These are phyloP conservation scores for Apiospora koreana DNA, from an alignment of 2,329 filamentous ascomycete genomes.

Conservation along the genomic window DNA sequence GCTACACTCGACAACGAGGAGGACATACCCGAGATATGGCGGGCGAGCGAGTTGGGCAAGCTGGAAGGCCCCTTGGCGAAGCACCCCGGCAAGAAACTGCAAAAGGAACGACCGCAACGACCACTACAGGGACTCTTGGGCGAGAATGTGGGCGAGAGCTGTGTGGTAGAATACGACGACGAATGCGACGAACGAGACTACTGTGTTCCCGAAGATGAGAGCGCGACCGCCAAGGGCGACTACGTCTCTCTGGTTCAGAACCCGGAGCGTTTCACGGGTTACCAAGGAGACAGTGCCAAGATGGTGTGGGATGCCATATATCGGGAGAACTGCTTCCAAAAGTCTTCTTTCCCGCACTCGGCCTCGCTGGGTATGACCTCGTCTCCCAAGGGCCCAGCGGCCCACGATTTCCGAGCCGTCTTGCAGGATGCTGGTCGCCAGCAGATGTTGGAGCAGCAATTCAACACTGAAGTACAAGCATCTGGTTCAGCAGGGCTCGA, in stretches of 20 bases:
- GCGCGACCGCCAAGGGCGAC: slow-evolving; percentile 82
- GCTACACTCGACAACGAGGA: slow-evolving; percentile 94
- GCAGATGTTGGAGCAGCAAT: slow-evolving; percentile 60
- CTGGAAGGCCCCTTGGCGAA: slow-evolving; percentile 87
- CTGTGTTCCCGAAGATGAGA: slow-evolving; percentile 94
- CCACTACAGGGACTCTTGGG: slow-evolving; percentile 84
- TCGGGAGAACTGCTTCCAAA: slow-evolving; percentile 92
- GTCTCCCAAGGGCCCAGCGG: slow-evolving; percentile 51
- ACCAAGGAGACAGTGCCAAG: slow-evolving; percentile 78
- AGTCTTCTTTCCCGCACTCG: slow-evolving; percentile 62
- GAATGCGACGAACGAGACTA: slow-evolving; percentile 97
- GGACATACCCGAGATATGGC: slow-evolving; percentile 89
- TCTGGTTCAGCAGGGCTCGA: slow-evolving; percentile 69
- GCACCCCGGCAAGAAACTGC: slow-evolving; percentile 77
- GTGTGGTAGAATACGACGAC: slow-evolving; percentile 95
- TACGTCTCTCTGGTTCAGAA: slow-evolving; percentile 95
- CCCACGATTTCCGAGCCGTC: slow-evolving; percentile 62
- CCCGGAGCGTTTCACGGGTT: slow-evolving; percentile 94
- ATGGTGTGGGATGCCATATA: slow-evolving; percentile 98
- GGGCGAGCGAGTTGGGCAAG: slow-evolving; percentile 88
- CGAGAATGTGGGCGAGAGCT: slow-evolving; percentile 88
- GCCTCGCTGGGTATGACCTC: slow-evolving; percentile 53
- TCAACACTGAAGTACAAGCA: slow-evolving; percentile 42
- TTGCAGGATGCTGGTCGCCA: slow-evolving; percentile 61
- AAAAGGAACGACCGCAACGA: slow-evolving; percentile 67